These are phyloP conservation scores for Buxus sempervirens DNA, from an alignment of 164 flowering plant genomes.

Conservation along the genomic window DNA sequence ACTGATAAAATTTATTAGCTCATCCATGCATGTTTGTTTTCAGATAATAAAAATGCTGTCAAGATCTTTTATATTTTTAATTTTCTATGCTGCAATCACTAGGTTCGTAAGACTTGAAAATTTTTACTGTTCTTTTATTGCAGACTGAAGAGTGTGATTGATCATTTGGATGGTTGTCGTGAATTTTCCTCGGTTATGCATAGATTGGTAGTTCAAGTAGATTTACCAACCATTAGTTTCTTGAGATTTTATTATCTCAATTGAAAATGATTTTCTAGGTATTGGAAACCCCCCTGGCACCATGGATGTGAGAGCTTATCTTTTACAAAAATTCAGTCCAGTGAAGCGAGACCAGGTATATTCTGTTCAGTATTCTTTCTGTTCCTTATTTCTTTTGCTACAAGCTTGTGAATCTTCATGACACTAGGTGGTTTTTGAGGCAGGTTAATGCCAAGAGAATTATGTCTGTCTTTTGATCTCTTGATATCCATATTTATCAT, in stretches of 20 bases:
- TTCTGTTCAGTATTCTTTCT: neutral
- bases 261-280: conserved; percentile 36
- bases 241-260: neutral
- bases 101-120: conserved; percentile 1
- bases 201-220: conserved; percentile 48
- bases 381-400: neutral
- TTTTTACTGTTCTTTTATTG: conserved; percentile 13
- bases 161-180: conserved; percentile 73
- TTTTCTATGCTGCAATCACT: neutral
- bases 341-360: conserved; percentile 72
- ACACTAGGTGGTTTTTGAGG: too few species aligned
- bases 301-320: conserved; percentile 94
- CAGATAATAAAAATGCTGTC: neutral
- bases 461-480: too few species aligned
- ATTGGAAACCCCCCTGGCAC: conserved; percentile 94
- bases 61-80: neutral
- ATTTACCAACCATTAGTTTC: neutral
- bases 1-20: too few species aligned
- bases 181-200: conserved; percentile 83
- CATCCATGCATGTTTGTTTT: neutral
- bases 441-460: too few species aligned
- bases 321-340: conserved; percentile 83
- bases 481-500: too few species aligned
- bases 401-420: too few species aligned
- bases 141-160: conserved; percentile 88